phyloP scores from a whole-genome alignment of 2,329 filamentous ascomycete genomes.

The Ambrosiella cleistominuta region DNA sequence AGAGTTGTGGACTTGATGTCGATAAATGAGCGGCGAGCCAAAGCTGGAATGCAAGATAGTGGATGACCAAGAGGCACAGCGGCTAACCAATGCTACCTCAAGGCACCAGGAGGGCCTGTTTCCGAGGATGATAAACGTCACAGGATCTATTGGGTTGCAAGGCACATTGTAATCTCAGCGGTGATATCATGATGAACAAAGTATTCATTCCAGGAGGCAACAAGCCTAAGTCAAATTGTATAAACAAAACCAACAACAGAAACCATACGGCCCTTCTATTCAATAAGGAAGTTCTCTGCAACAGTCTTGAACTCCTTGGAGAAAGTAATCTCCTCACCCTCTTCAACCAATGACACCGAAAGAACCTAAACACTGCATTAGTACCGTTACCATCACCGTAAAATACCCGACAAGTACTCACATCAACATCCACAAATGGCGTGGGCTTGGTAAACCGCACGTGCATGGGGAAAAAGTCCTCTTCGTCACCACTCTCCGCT shows the following conservation, averaged over 20 bases:
- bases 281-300: slow-evolving; percentile 60
- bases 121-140: too few relatives aligned
- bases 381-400: neutral
- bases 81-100: too few relatives aligned
- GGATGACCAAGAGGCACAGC: too few relatives aligned
- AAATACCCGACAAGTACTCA: slow-evolving; percentile 33
- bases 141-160: too few relatives aligned
- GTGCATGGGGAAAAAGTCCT: slow-evolving; percentile 96
- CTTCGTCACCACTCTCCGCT: slow-evolving; percentile 68
- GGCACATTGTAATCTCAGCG: too few relatives aligned
- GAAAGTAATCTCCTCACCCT: slow-evolving; percentile 64
- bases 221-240: neutral
- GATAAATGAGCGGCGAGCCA: too few relatives aligned
- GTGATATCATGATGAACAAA: neutral
- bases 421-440: slow-evolving; percentile 85
- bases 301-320: slow-evolving; percentile 65
- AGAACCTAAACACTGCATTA: slow-evolving; percentile 30
- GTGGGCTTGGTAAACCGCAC: slow-evolving; percentile 72
- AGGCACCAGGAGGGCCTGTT: too few relatives aligned
- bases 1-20: too few relatives aligned
- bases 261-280: slow-evolving; percentile 29
- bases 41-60: too few relatives aligned
- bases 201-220: neutral
- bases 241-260: slow-evolving; percentile 8
- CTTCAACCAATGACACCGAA: slow-evolving; percentile 52